Evolutionary conservation across 164 flowering plant species (phyloP).

Genomic region (Nymphaea thermarum): DNA sequence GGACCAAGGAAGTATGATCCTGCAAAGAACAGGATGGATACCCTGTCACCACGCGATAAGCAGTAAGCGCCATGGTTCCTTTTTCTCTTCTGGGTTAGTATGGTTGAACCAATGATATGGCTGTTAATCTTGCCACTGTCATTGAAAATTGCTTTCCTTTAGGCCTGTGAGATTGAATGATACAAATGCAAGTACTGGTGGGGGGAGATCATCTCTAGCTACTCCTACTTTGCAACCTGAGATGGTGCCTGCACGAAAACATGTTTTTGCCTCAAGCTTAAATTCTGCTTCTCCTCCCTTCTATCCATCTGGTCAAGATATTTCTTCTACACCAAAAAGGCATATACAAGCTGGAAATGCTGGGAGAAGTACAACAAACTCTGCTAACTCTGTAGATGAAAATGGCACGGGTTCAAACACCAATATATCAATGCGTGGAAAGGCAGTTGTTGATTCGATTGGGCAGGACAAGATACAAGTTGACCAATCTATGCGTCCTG

Average conservation of each 20-base stretch:
- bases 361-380: slow-evolving; percentile 19
- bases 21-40: slow-evolving; percentile 25
- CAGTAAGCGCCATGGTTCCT: slow-evolving; percentile 31
- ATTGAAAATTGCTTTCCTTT: not conserved
- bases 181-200: slow-evolving; percentile 25
- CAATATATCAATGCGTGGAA: slow-evolving; percentile 38
- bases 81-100: not conserved
- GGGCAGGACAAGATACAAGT: slow-evolving; percentile 40
- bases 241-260: slow-evolving; percentile 29
- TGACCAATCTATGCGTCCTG: slow-evolving; percentile 28
- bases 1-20: slow-evolving; percentile 74
- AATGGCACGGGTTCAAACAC: slow-evolving; percentile 20
- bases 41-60: slow-evolving; percentile 32
- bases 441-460: slow-evolving; percentile 30
- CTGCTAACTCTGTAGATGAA: slow-evolving; percentile 19
- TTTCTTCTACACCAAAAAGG: slow-evolving; percentile 28
- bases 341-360: slow-evolving; percentile 32
- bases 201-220: slow-evolving; percentile 22
- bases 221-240: slow-evolving; percentile 33
- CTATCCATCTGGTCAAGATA: slow-evolving; percentile 80
- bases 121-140: not conserved
- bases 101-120: not conserved
- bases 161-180: slow-evolving; percentile 51
- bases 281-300: slow-evolving; percentile 93
- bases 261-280: slow-evolving; percentile 61